phyloP scores from a whole-genome alignment of 2,329 filamentous ascomycete genomes.

The Diaporthe vexans region DNA sequence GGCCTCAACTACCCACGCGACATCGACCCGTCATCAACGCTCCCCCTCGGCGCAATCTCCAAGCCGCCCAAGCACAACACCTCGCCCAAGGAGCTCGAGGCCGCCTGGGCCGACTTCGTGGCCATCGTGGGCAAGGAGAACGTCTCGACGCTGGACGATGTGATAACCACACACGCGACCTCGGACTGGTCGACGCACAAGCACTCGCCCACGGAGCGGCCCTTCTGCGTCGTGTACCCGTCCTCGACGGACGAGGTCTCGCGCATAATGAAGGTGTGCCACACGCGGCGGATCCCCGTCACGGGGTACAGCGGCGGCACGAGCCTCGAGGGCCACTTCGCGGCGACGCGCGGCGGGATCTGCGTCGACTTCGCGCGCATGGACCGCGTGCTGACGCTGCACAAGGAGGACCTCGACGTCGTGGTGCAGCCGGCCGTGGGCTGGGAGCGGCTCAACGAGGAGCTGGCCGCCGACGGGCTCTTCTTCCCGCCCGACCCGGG shows the following conservation, averaged over 20 bases:
- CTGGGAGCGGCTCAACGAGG: conserved; percentile 83
- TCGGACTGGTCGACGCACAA: conserved; percentile 71
- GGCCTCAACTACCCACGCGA: conserved; percentile 69
- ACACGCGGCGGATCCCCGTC: conserved; percentile 84
- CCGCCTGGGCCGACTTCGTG: conserved; percentile 78
- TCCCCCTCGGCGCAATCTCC: conserved; percentile 65
- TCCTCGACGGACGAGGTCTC: conserved; percentile 85
- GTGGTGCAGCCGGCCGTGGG: conserved; percentile 82
- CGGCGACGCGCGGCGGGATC: conserved; percentile 84
- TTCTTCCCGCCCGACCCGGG: conserved; percentile 91
- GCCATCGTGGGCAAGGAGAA: conserved; percentile 74
- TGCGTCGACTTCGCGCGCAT: conserved; percentile 90
- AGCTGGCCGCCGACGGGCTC: conserved; percentile 75
- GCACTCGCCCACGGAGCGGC: conserved; percentile 21
- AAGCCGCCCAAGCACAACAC: conserved; percentile 69
- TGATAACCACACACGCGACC: conserved; percentile 69
- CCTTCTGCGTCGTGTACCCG: conserved; percentile 42
- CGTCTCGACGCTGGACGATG: conserved; percentile 71
- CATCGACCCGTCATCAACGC: conserved; percentile 68
- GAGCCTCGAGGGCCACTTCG: conserved; percentile 89
- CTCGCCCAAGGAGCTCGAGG: conserved; percentile 74
- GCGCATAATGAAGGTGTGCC: conserved; percentile 90
- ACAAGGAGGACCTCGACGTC: conserved; percentile 83
- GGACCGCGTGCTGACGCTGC: conserved; percentile 82
- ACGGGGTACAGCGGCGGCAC: conserved; percentile 91